Conservation (phyloP, 2,329 filamentous ascomycete species). For the Claviceps humidiphila region DNA sequence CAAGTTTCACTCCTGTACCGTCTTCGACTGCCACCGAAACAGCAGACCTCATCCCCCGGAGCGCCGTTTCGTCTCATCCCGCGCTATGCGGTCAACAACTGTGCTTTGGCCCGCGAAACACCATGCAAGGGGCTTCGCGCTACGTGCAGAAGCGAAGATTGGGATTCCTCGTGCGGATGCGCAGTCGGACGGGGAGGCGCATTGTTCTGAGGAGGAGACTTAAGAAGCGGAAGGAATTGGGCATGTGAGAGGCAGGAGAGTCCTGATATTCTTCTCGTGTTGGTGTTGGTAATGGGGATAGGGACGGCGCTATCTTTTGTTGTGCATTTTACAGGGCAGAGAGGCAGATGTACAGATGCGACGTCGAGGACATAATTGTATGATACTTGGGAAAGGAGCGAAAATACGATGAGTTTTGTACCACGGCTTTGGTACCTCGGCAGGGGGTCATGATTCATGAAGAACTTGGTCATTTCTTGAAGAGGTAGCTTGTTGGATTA, state of each 20-base stretch:
- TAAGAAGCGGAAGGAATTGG: constrained; percentile 37
- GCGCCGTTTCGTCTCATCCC: constrained; percentile 37
- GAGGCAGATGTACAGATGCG: too few species aligned
- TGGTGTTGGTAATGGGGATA: neutral
- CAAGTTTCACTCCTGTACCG: constrained; percentile 18
- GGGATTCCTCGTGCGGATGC: constrained; percentile 40
- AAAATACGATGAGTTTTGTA: too few species aligned
- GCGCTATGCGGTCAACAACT: constrained; percentile 38
- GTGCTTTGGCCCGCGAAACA: constrained; percentile 45
- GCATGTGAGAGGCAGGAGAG: constrained; percentile 10
- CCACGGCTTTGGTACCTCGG: too few species aligned
- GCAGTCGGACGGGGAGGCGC: constrained; percentile 37
- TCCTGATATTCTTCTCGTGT: neutral
- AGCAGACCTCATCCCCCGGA: constrained; percentile 30
- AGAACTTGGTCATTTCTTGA: too few species aligned
- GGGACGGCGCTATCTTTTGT: too few species aligned
- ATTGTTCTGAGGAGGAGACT: constrained; percentile 36
- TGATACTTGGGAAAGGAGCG: too few species aligned
- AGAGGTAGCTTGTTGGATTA: too few species aligned
- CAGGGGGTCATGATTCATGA: too few species aligned
- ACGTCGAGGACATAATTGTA: too few species aligned
- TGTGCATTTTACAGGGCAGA: too few species aligned
- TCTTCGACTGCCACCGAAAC: constrained; percentile 10
- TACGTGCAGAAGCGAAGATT: constrained; percentile 46
- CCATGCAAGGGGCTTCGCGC: constrained; percentile 40